These are phyloP conservation scores for Spatholobus suberectus DNA, from an alignment of 306 rosid species.

Conservation along the genomic window DNA sequence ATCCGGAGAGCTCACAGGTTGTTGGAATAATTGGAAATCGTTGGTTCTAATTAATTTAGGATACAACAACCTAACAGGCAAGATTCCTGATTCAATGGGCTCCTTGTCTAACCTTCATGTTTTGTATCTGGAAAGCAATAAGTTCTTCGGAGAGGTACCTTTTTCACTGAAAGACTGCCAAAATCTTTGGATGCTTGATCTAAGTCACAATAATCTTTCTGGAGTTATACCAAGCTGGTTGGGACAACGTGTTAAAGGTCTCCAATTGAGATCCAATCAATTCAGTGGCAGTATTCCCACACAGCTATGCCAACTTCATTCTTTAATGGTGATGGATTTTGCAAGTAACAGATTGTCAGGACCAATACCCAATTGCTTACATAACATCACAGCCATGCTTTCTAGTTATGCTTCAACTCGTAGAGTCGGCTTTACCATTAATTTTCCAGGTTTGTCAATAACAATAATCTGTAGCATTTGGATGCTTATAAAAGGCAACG, in stretches of 20 bases:
- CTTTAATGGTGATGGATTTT: slow-evolving; percentile 11
- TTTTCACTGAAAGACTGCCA: background rate
- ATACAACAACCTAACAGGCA: background rate
- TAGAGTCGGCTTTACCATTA: background rate
- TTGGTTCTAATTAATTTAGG: background rate
- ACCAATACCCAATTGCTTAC: slow-evolving; percentile 23
- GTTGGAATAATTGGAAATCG: background rate
- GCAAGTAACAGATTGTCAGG: slow-evolving; percentile 29
- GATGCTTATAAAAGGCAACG: too few species aligned
- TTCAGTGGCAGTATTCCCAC: background rate
- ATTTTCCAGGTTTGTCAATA: background rate
- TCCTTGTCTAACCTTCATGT: background rate
- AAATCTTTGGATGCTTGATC: background rate
- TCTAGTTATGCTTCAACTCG: background rate
- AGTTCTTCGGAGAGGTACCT: background rate
- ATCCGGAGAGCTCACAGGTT: background rate
- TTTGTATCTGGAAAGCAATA: background rate
- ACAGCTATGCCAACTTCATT: background rate
- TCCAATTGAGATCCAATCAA: background rate
- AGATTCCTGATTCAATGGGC: background rate
- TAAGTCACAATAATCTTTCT: background rate
- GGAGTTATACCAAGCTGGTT: background rate
- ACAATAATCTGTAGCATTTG: too few species aligned
- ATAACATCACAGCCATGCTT: slow-evolving; percentile 1
- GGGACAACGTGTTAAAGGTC: background rate